Evolutionary conservation across 1,139 yeast species (phyloP), one percentile per base, ranked within the genome.

Genomic region (Kodamaea arcana): DNA sequence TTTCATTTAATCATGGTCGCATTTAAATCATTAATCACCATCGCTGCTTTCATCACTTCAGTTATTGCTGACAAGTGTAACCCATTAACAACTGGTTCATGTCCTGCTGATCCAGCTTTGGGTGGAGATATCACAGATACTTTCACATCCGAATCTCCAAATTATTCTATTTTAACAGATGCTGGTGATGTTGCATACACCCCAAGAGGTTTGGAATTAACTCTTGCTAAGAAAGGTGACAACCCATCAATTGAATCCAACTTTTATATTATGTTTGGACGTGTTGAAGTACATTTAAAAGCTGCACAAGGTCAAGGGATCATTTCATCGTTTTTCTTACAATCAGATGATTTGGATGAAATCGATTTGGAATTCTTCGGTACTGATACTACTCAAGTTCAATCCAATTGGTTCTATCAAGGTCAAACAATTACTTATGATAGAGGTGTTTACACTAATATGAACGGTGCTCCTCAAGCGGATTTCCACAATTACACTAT

Each of bases 291-390:
- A 8, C 70, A 68, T 3, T 56, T 84, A 41, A 74, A 80, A 55
- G 83, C 92, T 15, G 88, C 92, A 4, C 60, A 72, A 12, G 95
- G 95, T 17, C 58, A 58, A 27, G 96, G 95, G 39, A 70, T 87
- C 30, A 76, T 87, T 17, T 83, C 95, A 0, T 79, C 92, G 3
- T 80, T 87, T 50, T 86, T 80, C 47, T 65, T 87, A 41, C 94
- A 86, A 56, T 79, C 88, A 47, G 95, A 87, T 54, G 94, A 83
- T 51, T 64, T 82, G 46, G 96, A 87, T 60, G 96, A 87, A 61
- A 78, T 87, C 33, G 96, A 87, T 60, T 57, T 85, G 38, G 96
- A 87, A 58, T 81, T 92, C 78, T 67, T 83, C 36, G 96, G 96
- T 21, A 77, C 83, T 35, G 92, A 85, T 52, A 65, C 65, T 24